These are phyloP conservation scores for Colletotrichum sojae DNA, from an alignment of 2,329 filamentous ascomycete species.

Conservation along the genomic window DNA sequence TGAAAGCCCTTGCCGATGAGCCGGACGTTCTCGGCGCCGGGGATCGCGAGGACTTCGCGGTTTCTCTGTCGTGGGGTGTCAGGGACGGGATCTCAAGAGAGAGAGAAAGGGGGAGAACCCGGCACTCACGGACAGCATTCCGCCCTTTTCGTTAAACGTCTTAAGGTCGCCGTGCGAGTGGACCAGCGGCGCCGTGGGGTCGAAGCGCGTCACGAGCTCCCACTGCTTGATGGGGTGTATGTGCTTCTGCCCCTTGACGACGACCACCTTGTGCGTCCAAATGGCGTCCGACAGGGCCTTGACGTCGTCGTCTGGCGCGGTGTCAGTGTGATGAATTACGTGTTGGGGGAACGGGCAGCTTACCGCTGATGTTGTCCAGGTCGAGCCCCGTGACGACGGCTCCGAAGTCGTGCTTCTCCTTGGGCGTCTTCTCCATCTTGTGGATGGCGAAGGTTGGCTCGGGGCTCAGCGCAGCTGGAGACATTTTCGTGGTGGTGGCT, in stretches of 20 bases:
- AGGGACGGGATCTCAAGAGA: neutral
- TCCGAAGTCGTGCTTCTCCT: constrained; percentile 55
- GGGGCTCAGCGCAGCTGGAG: neutral
- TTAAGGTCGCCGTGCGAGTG: constrained; percentile 59
- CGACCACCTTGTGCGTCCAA: constrained; percentile 60
- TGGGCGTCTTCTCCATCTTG: constrained; percentile 44
- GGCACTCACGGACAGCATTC: constrained; percentile 52
- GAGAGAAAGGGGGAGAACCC: neutral
- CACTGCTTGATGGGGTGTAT: constrained; percentile 59
- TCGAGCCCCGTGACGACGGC: constrained; percentile 54
- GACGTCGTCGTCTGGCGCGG: constrained; percentile 51
- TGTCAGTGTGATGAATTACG: neutral
- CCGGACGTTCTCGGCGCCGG: constrained; percentile 59
- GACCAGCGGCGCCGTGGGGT: constrained; percentile 56
- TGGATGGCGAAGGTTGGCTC: constrained; percentile 17
- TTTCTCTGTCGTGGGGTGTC: constrained; percentile 19
- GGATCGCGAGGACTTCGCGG: constrained; percentile 54
- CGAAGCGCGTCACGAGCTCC: constrained; percentile 60
- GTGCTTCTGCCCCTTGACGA: constrained; percentile 58
- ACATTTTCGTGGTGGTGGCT: constrained; percentile 10
- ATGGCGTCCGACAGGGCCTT: constrained; percentile 55
- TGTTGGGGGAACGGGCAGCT: constrained; percentile 8
- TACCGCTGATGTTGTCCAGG: constrained; percentile 53
- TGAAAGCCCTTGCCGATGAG: constrained; percentile 62
- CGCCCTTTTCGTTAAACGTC: constrained; percentile 57